Base-by-base conservation (phyloP, 306 rosid species). In the Glycine latifolia region DNA sequence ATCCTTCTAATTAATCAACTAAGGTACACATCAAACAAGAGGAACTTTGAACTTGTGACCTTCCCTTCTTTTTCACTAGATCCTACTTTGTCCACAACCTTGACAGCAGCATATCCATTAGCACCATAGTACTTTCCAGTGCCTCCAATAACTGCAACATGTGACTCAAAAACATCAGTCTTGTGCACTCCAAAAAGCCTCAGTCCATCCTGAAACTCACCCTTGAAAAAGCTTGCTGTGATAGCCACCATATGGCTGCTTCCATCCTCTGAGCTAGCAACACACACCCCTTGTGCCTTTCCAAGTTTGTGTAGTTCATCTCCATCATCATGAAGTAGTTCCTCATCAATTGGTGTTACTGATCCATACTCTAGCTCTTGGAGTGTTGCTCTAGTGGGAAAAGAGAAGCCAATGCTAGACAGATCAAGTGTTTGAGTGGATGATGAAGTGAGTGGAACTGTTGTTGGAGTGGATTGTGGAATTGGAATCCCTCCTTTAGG, bases 71-170 rank as follows among this genome's bases (percentile, higher is more conserved):
- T 8, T 5, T 63, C 10, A 66, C 59, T 76, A 43, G 86, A 79
- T 81, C 75, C 87, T 20, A 71, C 81, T 16, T 50, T 79, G 17
- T 88, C 82, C 33, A 90, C 79, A 73, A 71, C 86, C 86, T 86
- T 91, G 69, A 94, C 84, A 4, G 87, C 82, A 77, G 97, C 98
- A 92, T 91, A 69, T n/a, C 74, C 74, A 69, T 69, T 69, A 10
- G 97, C 97, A 50, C 89, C 89, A 59, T 52, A 43, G 56, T 84
- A 94, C 85, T 89, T 92, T 49, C 97, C 98, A 26, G 75, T 79
- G 14, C 98, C 98, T 63, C 98, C 98, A 87, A 94, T 91, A 11
- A 94, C 89, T 3, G 94, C 89, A 81, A 92, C 85, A 77, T 92
- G 97, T 78, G 98, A 92, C 87, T 88, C 94, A 33, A 79, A 63